A percentile compares a stretch with the other conserved stretches of the same genome.
phyloP scores from a whole-genome alignment of 257 asterid genomes.

The Capsicum pubescens region DNA sequence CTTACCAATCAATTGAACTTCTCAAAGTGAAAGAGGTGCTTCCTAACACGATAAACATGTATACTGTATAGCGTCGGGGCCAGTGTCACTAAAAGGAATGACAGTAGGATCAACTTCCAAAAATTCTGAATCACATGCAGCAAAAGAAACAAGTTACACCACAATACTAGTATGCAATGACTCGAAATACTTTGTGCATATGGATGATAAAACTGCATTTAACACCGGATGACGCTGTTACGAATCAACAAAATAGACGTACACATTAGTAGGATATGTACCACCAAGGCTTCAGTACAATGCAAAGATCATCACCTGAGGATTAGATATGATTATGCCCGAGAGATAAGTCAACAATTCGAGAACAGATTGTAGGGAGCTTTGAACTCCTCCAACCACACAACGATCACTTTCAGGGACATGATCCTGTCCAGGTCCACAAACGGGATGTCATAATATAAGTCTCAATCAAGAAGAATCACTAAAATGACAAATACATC shows the following conservation, averaged over 20 bases:
- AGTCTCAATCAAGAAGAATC: neutral
- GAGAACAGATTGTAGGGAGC: slow-evolving; percentile 77
- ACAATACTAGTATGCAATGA: neutral
- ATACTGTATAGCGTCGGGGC: slow-evolving; percentile 65
- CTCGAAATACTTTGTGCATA: neutral
- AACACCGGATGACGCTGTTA: neutral
- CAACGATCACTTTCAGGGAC: slow-evolving; percentile 76
- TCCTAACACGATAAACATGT: slow-evolving; percentile 63
- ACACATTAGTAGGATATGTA: neutral
- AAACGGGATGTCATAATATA: neutral
- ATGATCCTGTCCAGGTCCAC: slow-evolving; percentile 52
- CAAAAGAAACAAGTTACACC: neutral
- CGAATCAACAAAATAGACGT: neutral
- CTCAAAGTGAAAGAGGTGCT: slow-evolving; percentile 71
- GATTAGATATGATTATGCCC: slow-evolving; percentile 81
- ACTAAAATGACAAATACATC: neutral
- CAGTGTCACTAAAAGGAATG: slow-evolving; percentile 60
- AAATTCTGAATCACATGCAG: slow-evolving; percentile 58
- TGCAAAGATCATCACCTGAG: slow-evolving; percentile 55
- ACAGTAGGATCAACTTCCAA: slow-evolving; percentile 69
- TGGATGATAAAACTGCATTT: neutral
- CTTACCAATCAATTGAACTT: slow-evolving; percentile 39
- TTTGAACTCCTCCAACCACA: slow-evolving; percentile 90
- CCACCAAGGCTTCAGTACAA: neutral
- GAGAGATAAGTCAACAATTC: slow-evolving; percentile 82